Conservation (phyloP, 257 asterid species). For the Solanum habrochaites region DNA sequence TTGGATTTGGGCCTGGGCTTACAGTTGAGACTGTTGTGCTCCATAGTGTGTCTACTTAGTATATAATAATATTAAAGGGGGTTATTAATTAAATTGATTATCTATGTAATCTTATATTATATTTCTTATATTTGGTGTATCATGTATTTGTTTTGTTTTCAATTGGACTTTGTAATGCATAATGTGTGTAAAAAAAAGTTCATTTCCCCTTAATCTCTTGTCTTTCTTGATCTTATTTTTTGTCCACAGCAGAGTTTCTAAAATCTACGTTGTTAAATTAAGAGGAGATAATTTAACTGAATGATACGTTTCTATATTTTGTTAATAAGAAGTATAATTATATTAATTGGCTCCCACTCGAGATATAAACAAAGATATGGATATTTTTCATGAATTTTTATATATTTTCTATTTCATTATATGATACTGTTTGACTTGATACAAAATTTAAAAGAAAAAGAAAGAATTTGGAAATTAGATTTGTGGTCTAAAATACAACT, state of each 20-base stretch:
- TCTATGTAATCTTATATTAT: background rate
- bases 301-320: background rate
- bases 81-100: background rate
- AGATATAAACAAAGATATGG: background rate
- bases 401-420: too few species aligned
- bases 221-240: background rate
- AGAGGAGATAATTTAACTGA: background rate
- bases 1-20: constrained; percentile 74
- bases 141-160: background rate
- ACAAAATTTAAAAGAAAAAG: fast-evolving
- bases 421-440: background rate
- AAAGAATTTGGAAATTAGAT: background rate
- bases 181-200: background rate
- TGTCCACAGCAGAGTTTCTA: background rate
- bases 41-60: constrained; percentile 30
- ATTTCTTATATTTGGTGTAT: background rate
- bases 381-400: background rate
- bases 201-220: background rate
- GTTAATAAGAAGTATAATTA: background rate
- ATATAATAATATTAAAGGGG: background rate
- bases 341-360: background rate
- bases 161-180: background rate
- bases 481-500: too few species aligned
- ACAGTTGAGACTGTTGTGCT: constrained; percentile 69
- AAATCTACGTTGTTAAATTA: background rate